A percentile compares a stretch with the other conserved stretches of the same genome.
phyloP scores from a whole-genome alignment of 768 basidiomycete genomes.

The Cyathus striatus region DNA sequence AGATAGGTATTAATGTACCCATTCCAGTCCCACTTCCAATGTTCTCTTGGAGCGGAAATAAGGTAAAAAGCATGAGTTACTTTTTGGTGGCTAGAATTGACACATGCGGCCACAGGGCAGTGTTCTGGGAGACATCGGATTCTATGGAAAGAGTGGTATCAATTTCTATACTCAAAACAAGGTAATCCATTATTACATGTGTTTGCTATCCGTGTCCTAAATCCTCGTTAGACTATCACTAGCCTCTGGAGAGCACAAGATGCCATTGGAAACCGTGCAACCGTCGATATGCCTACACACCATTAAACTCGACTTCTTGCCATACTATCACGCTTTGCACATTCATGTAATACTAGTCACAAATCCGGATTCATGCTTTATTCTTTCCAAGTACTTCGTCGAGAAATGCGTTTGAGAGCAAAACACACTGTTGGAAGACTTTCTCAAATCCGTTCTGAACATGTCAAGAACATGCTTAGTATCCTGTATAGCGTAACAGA shows the following conservation, averaged over 20 bases:
- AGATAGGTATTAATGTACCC: conserved; percentile 90
- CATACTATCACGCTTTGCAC: too few species aligned
- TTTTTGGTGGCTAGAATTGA: not conserved
- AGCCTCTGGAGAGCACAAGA: conserved; percentile 90
- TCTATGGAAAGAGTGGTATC: conserved; percentile 90
- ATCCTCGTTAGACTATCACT: conserved; percentile 67
- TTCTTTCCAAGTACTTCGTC: conserved; percentile 47
- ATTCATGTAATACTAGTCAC: not conserved
- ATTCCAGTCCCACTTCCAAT: conserved; percentile 90
- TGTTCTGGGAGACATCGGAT: conserved; percentile 80
- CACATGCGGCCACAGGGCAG: conserved; percentile 40
- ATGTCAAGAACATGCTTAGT: not conserved
- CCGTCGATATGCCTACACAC: conserved; percentile 84
- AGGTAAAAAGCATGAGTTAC: conserved; percentile 31
- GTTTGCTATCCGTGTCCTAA: too few species aligned
- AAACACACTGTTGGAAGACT: conserved; percentile 72
- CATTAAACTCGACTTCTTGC: too few species aligned
- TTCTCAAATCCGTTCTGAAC: conserved; percentile 66
- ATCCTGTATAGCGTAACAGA: not conserved
- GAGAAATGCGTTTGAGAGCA: conserved; percentile 74
- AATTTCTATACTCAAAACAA: conserved; percentile 97
- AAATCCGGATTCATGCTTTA: not conserved
- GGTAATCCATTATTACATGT: conserved; percentile 27
- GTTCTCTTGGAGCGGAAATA: conserved; percentile 97
- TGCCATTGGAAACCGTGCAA: conserved; percentile 71